Evolutionary conservation across 306 rosid species (phyloP).

Genomic region (Pachyrhizus erosus): DNA sequence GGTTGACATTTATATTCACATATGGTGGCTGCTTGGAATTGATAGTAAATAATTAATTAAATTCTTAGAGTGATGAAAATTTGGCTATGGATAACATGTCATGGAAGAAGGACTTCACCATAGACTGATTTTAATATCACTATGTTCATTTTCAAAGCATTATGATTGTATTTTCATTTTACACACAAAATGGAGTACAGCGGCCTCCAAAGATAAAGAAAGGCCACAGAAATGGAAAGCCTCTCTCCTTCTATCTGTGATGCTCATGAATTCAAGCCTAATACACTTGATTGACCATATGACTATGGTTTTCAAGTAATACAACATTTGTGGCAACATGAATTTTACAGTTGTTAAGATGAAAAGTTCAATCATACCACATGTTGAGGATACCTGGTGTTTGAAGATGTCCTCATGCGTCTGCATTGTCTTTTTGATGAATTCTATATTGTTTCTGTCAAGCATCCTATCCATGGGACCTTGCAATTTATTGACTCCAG

Average conservation of each 20-base stretch:
- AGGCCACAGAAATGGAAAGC: neutral
- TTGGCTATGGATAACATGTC: neutral
- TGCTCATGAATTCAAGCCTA: neutral
- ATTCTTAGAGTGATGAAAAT: slow-evolving; percentile 10
- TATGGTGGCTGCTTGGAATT: slow-evolving; percentile 9
- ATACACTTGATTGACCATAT: slow-evolving; percentile 1
- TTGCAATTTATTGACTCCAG: slow-evolving; percentile 47
- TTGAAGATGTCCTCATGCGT: slow-evolving; percentile 84
- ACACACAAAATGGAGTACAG: neutral
- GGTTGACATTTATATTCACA: slow-evolving; percentile 16
- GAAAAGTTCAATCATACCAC: slow-evolving; percentile 19
- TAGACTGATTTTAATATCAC: neutral
- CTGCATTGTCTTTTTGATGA: slow-evolving; percentile 85
- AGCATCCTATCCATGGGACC: slow-evolving; percentile 66
- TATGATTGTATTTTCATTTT: neutral
- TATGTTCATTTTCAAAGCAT: neutral
- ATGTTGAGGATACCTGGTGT: slow-evolving; percentile 69
- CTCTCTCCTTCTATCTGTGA: slow-evolving; percentile 16
- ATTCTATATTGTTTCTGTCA: slow-evolving; percentile 62
- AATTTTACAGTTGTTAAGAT: slow-evolving; percentile 17
- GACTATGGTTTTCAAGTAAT: neutral
- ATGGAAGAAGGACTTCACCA: slow-evolving; percentile 1
- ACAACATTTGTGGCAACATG: slow-evolving; percentile 5
- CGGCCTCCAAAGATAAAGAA: neutral
- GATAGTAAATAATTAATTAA: neutral